Base-by-base conservation (phyloP, 1,139 yeast species). In the Saccharomyces hybrid region DNA sequence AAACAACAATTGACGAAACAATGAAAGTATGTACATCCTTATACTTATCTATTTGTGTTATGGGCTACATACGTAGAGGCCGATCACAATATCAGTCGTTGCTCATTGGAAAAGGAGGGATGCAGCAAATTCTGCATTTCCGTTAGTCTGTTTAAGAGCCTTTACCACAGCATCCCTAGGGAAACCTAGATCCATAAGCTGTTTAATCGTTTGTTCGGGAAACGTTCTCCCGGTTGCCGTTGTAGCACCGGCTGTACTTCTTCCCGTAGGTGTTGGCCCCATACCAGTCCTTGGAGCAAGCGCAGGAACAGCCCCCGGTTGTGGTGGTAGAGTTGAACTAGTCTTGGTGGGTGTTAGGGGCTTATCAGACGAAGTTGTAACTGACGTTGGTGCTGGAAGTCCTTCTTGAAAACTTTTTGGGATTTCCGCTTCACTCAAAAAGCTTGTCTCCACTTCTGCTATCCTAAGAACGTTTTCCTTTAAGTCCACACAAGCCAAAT, bases 41-140 rank as follows among this genome's bases (percentile, higher is more conserved):
- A 23, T 23, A n/a, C 7, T 14, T 32, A n/a, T 32, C 38, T 14
- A n/a, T 32, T 32, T 32, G 6, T 8, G 16, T 32, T n/a, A n/a
- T n/a, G 38, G 4, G 8, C 38, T 32, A 32, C 6, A 5, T 11
- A n/a, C 6, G 14, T n/a, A n/a, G 8, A 32, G 8, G 38, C 16
- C 8, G 14, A 5, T 14, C 16, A 32, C 38, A 32, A 32, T n/a
- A 32, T 32, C 38, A 8, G 38, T 38, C 4, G 9, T 20, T 38
- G 44, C 13, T 38, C 26, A 63, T 50, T 60, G 64, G 57, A 88
- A 88, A 53, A 89, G 72, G 48, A 85, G 64, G 0, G 95, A 82
- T 0, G 96, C 97, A 0, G 98, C 98, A 61, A 84, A 64, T 52
- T 91, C 97, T 0, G 86, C 81, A 64, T 90, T 86, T 2, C 96